These are phyloP conservation scores for Lyophyllum atratum DNA, from an alignment of 768 basidiomycete species.

Conservation along the genomic window DNA sequence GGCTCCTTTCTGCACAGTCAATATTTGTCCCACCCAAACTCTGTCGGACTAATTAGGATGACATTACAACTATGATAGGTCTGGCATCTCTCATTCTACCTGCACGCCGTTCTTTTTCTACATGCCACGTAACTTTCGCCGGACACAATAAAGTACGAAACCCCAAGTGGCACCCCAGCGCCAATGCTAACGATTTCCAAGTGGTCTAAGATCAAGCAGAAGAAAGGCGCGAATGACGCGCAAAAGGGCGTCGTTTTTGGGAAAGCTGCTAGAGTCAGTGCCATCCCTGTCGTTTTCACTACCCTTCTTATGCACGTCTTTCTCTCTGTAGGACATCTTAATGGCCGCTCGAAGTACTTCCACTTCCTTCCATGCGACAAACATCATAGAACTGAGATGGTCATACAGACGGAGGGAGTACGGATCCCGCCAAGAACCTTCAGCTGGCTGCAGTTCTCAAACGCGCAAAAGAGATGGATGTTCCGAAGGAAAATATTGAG, in stretches of 20 bases:
- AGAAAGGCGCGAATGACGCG: conserved; percentile 64
- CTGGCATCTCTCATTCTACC: conserved; percentile 7
- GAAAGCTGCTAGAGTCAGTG: conserved; percentile 54
- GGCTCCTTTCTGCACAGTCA: no score
- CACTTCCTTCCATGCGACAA: not conserved
- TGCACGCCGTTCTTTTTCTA: conserved; percentile 21
- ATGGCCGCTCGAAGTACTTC: conserved; percentile 59
- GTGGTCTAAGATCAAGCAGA: conserved; percentile 81
- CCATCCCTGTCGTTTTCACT: not conserved
- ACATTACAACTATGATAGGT: conserved; percentile 11
- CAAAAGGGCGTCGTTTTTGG: conserved; percentile 61
- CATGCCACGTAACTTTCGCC: conserved; percentile 19
- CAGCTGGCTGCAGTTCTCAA: conserved; percentile 57
- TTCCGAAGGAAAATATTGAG: conserved; percentile 72
- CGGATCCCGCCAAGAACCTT: conserved; percentile 54
- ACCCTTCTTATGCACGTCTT: not conserved
- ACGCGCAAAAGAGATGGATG: conserved; percentile 54
- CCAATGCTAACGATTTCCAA: conserved; percentile 22
- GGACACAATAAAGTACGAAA: conserved; percentile 44
- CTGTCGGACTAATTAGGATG: no score
- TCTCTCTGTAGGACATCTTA: conserved; percentile 53
- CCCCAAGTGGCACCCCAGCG: no score
- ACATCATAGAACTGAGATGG: conserved; percentile 3
- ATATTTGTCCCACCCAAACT: no score
- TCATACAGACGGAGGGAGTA: conserved; percentile 53